Base-by-base conservation (phyloP, 148 eudicot genomes). In the Fagopyrum homotropicum region DNA sequence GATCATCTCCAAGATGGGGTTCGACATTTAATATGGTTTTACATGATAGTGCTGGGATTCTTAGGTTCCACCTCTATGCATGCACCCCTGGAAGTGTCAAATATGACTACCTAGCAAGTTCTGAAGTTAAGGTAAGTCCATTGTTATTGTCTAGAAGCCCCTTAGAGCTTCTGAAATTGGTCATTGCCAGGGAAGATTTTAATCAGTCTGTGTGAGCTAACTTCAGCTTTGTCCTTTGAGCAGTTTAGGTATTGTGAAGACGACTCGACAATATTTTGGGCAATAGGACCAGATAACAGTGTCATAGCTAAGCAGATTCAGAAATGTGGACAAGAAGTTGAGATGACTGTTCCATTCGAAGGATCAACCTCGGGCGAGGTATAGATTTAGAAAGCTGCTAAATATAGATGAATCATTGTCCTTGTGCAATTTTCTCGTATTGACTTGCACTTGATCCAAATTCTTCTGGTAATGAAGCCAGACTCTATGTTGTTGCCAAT, bases 241-340 rank as follows among this genome's bases (percentile, higher is more conserved):
- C 88, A 92, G 99, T 50, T 95, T 74, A 88, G 85, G 79, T 89
- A 95, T 74, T 85, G 79, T 51, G 86, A 81, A 63, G 97, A 95
- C 77, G 94, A 87, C 81, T 90, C 99, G 50, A 90, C 99, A 22
- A 85, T 86, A 78, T 95, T 86, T 83, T 95, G 97, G 97, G 99
- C 99, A 9, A 78, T 87, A 63, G 99, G 99, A 75, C 80, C 89
- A 40, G 85, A 92, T 70, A 86, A 89, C 59, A 78, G 97, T 61
- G 88, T 84, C 57, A 85, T 92, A 75, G 97, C 88, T 52, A 80
- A 83, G 79, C 94, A 81, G 77, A 87, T 93, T 50, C 89, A 90
- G 80, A 75, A 80, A 60, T 88, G 92, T 59, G 98, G 98, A 50
- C 80, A 85, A 77, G 92, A 87, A 83, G 84, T 92, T 78, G 91